Evolutionary conservation across 768 basidiomycete species (phyloP).

Genomic region (Suillus subaureus): DNA sequence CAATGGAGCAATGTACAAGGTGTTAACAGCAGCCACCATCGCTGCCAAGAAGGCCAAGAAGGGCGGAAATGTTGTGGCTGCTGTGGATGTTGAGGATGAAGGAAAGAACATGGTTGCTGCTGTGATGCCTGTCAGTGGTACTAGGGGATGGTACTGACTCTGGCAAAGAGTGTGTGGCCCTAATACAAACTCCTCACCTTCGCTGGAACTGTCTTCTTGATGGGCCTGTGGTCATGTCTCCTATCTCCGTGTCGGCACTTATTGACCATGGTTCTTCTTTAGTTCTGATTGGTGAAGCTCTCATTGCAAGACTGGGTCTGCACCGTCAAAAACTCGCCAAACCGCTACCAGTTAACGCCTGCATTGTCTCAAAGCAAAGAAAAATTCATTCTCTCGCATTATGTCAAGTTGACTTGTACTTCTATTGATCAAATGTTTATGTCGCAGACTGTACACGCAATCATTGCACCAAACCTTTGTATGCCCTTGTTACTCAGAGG

Average conservation of each 20-base stretch:
- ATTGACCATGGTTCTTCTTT: background rate
- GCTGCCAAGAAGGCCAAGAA: no score
- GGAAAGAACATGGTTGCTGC: rapidly evolving
- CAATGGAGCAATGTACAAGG: no score
- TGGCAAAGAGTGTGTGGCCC: background rate
- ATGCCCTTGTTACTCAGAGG: background rate
- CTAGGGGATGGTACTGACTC: background rate
- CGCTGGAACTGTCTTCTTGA: background rate
- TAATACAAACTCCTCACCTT: background rate
- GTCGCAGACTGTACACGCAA: background rate
- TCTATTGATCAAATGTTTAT: background rate
- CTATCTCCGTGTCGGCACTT: background rate
- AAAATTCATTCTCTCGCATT: background rate
- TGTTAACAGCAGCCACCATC: rapidly evolving
- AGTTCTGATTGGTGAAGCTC: background rate
- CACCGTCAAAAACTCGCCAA: background rate
- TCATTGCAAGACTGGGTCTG: background rate
- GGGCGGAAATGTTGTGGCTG: no score
- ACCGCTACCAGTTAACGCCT: rapidly evolving
- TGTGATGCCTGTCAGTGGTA: background rate
- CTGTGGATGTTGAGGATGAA: no score
- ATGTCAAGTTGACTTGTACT: background rate
- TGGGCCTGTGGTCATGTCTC: background rate
- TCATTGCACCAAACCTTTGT: background rate
- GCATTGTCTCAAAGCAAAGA: background rate